These are phyloP conservation scores for Fraxinus velutina DNA, from an alignment of 305 asterid species.

Conservation along the genomic window DNA sequence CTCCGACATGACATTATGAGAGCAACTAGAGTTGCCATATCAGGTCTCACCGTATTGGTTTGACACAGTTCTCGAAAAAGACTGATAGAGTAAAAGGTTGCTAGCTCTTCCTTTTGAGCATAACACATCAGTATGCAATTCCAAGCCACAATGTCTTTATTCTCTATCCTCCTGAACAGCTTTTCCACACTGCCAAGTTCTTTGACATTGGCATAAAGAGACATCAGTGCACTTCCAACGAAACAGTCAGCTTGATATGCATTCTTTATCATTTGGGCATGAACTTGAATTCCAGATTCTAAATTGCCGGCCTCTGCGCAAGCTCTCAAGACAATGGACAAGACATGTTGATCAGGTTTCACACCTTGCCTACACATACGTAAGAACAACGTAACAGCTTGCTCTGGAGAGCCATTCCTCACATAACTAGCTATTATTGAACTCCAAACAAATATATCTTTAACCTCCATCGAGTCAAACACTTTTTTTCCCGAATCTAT, in stretches of 20 bases:
- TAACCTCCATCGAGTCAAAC: conserved; percentile 10
- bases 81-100: conserved; percentile 8
- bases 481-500: neutral
- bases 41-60: neutral
- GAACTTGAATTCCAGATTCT: conserved; percentile 15
- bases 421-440: conserved; percentile 10
- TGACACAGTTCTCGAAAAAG: conserved; percentile 8
- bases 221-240: conserved; percentile 3
- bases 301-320: conserved; percentile 1
- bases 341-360: conserved; percentile 12
- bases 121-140: conserved; percentile 14
- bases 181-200: conserved; percentile 10
- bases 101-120: conserved; percentile 7
- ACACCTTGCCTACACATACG: conserved; percentile 14
- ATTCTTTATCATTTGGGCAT: conserved; percentile 18
- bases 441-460: conserved; percentile 19
- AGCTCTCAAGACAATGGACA: conserved; percentile 16
- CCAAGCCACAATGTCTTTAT: conserved; percentile 22
- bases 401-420: neutral
- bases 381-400: conserved; percentile 4
- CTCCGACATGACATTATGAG: conserved; percentile 10
- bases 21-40: conserved; percentile 9
- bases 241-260: conserved; percentile 13
- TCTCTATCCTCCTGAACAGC: conserved; percentile 10
- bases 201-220: conserved; percentile 11